A percentile compares a stretch with the other conserved stretches of the same genome.
These are phyloP conservation scores for Kwoniella mangroviensis DNA, from an alignment of 768 basidiomycete species.

Conservation along the genomic window DNA sequence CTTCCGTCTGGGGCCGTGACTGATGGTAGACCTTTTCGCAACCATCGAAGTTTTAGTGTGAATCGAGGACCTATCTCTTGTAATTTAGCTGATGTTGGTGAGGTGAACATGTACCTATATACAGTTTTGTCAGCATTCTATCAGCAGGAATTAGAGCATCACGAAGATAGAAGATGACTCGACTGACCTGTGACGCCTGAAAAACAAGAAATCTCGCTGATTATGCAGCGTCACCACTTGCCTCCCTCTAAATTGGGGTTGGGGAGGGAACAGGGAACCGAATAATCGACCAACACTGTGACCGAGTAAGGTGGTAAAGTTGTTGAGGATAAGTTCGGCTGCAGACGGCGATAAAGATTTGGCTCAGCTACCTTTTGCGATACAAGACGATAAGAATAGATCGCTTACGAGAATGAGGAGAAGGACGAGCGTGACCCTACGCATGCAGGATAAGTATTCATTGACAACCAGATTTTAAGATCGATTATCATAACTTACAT, in stretches of 20 bases:
- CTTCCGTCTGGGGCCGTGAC: conserved; percentile 62
- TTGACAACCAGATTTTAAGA: neutral
- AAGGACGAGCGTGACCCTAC: conserved; percentile 89
- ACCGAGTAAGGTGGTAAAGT: conserved; percentile 90
- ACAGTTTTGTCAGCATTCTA: neutral
- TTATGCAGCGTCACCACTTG: conserved; percentile 98
- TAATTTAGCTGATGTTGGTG: conserved; percentile 83
- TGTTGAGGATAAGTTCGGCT: conserved; percentile 90
- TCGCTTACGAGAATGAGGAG: conserved; percentile 73
- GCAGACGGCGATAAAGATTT: neutral
- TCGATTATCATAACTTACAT: conserved; percentile 61
- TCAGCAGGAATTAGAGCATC: neutral
- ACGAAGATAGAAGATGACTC: neutral
- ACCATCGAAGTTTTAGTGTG: conserved; percentile 86
- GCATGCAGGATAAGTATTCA: neutral
- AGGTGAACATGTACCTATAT: conserved; percentile 84
- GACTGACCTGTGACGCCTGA: conserved; percentile 85
- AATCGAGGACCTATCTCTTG: conserved; percentile 99
- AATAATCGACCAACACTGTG: conserved; percentile 93
- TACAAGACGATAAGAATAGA: neutral
- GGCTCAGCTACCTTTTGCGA: neutral
- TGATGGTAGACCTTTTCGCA: conserved; percentile 85
- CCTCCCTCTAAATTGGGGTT: conserved; percentile 91
- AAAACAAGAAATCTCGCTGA: conserved; percentile 96
- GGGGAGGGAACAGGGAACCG: conserved; percentile 91